phyloP scores from a whole-genome alignment of 2,329 filamentous ascomycete species.

The Aulographum hederae region DNA sequence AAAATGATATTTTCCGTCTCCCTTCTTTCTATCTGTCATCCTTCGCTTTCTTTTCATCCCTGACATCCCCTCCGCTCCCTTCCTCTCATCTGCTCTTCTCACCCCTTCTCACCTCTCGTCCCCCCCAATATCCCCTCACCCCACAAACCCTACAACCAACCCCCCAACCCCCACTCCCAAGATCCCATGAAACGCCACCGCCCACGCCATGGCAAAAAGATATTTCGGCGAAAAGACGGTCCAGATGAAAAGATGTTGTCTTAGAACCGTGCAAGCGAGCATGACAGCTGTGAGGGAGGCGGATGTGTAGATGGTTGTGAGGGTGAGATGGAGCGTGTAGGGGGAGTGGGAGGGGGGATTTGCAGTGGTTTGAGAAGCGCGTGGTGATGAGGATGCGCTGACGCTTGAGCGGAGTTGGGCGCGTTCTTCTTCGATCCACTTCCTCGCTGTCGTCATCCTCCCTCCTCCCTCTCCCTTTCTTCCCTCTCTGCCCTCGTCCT shows the following conservation, averaged over 20 bases:
- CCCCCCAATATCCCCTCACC: no score
- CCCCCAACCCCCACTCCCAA: no score
- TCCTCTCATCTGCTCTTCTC: no score
- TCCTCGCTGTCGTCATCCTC: slow-evolving; percentile 1
- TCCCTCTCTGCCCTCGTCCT: background rate
- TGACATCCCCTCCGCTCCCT: no score
- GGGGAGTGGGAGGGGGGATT: background rate
- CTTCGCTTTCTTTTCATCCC: no score
- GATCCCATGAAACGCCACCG: slow-evolving; percentile 67
- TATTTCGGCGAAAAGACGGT: slow-evolving; percentile 97
- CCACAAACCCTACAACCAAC: no score
- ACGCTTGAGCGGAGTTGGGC: slow-evolving; percentile 1
- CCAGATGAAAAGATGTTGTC: slow-evolving; percentile 94
- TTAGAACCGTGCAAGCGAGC: slow-evolving; percentile 66
- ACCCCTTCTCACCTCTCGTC: no score
- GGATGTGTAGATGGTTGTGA: slow-evolving; percentile 55
- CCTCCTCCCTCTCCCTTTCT: background rate
- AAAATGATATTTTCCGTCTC: no score
- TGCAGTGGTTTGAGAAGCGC: background rate
- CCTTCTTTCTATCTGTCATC: no score
- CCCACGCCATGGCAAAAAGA: slow-evolving; percentile 82
- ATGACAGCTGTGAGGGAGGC: slow-evolving; percentile 56
- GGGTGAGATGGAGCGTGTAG: slow-evolving; percentile 31
- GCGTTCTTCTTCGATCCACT: slow-evolving; percentile 3
- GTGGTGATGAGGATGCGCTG: background rate